Conservation (phyloP, 148 eudicot species). For the Camellia sinensis region DNA sequence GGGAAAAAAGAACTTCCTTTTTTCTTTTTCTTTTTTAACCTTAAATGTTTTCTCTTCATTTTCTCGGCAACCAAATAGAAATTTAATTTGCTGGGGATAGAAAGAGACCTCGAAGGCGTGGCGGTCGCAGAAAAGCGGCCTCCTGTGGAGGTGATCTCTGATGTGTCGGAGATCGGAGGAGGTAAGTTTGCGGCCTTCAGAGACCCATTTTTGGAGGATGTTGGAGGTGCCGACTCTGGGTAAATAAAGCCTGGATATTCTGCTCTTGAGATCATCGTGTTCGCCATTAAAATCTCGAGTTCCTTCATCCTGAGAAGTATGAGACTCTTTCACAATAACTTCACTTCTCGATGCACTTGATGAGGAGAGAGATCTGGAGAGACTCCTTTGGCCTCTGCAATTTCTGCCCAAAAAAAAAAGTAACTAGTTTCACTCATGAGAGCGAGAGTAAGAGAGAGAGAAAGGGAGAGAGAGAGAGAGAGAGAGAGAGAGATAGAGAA, state of each 20-base stretch:
- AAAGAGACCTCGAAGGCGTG: slow-evolving; percentile 82
- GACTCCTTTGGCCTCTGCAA: slow-evolving; percentile 13
- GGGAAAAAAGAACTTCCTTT: not conserved
- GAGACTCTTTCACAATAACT: slow-evolving; percentile 29
- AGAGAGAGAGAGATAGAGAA: not conserved
- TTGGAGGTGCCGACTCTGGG: slow-evolving; percentile 79
- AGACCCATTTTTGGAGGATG: slow-evolving; percentile 69
- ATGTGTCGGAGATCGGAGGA: slow-evolving; percentile 61
- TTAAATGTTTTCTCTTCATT: not conserved
- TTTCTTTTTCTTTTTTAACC: not conserved
- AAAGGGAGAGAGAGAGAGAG: not conserved
- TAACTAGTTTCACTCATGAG: not conserved
- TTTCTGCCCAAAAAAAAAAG: not conserved
- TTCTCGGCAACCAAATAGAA: not conserved
- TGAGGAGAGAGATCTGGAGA: slow-evolving; percentile 31
- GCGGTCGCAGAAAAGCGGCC: slow-evolving; percentile 49
- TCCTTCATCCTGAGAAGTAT: slow-evolving; percentile 17
- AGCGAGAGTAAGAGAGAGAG: not conserved
- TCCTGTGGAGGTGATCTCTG: slow-evolving; percentile 51
- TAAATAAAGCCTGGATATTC: slow-evolving; percentile 67
- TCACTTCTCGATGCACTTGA: slow-evolving; percentile 30
- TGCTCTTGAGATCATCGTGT: slow-evolving; percentile 61
- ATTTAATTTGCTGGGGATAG: not conserved
- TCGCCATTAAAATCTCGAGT: not conserved
- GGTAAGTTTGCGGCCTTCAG: slow-evolving; percentile 56